phyloP scores from a whole-genome alignment of 257 asterid genomes.

The Nicotiana attenuata region DNA sequence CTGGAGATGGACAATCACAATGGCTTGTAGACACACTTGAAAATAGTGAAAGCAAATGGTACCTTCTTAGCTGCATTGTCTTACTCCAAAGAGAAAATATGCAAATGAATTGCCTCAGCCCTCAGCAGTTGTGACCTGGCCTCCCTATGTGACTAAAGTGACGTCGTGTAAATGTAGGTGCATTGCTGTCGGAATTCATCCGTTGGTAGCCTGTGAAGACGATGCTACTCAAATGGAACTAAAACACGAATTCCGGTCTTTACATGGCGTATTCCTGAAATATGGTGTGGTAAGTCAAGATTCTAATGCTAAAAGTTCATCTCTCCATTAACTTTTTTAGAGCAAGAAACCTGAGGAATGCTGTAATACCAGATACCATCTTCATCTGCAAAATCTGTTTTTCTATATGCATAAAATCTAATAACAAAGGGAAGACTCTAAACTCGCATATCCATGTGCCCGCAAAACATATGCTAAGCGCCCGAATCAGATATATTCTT shows the following conservation, averaged over 20 bases:
- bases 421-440: not conserved
- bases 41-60: slow-evolving; percentile 54
- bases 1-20: slow-evolving; percentile 28
- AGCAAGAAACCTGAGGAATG: not conserved
- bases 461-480: too few relatives aligned
- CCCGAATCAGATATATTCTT: too few relatives aligned
- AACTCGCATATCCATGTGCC: not conserved
- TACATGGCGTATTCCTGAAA: slow-evolving; percentile 27
- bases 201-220: slow-evolving; percentile 27
- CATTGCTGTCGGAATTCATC: slow-evolving; percentile 47
- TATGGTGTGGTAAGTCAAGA: slow-evolving; percentile 47
- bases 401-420: not conserved
- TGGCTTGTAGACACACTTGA: slow-evolving; percentile 47
- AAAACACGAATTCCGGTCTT: slow-evolving; percentile 10
- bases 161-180: slow-evolving; percentile 32
- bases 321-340: not conserved
- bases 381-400: not conserved
- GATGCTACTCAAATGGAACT: slow-evolving; percentile 12
- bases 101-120: not conserved
- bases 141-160: not conserved
- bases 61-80: not conserved
- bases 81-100: not conserved
- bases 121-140: not conserved
- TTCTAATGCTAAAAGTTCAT: too few relatives aligned
- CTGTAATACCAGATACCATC: not conserved